phyloP scores from a whole-genome alignment of 805 yeast genomes.

The Ogataea thermomethanolica region DNA sequence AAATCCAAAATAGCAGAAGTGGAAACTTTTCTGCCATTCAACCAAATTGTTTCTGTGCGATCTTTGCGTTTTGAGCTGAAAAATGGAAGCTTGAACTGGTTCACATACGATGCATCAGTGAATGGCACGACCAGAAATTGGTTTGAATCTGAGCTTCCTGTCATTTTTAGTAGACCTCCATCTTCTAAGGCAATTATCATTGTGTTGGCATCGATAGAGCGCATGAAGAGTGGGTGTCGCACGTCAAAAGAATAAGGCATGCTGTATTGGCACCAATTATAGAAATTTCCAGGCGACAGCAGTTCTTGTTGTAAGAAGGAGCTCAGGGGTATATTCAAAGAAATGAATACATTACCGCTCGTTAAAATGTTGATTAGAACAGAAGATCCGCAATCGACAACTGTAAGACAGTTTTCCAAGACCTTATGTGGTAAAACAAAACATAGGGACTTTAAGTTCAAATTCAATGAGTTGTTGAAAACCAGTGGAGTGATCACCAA shows the following conservation, averaged over 20 bases:
- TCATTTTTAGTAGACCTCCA: constrained; percentile 69
- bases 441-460: constrained; percentile 36
- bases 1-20: constrained; percentile 23
- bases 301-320: constrained; percentile 38
- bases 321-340: constrained; percentile 41
- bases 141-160: constrained; percentile 26
- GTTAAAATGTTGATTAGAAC: constrained; percentile 55
- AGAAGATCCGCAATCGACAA: constrained; percentile 30
- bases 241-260: constrained; percentile 63
- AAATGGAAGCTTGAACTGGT: constrained; percentile 29
- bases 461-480: constrained; percentile 34
- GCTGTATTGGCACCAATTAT: constrained; percentile 64
- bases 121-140: constrained; percentile 36
- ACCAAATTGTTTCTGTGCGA: constrained; percentile 13
- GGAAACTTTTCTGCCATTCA: constrained; percentile 22
- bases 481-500: constrained; percentile 38
- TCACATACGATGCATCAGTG: constrained; percentile 48
- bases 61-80: constrained; percentile 18
- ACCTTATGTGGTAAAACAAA: constrained; percentile 39
- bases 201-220: constrained; percentile 41
- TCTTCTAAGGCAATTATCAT: constrained; percentile 63
- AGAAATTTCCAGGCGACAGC: constrained; percentile 27
- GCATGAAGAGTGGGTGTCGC: constrained; percentile 51
- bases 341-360: constrained; percentile 47
- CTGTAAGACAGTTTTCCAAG: constrained; percentile 35